Percentiles rank a stretch among this genome's conserved stretches.
Evolutionary conservation across 495 filamentous ascomycete species (phyloP).

Genomic region (Chlorociboria aeruginascens): DNA sequence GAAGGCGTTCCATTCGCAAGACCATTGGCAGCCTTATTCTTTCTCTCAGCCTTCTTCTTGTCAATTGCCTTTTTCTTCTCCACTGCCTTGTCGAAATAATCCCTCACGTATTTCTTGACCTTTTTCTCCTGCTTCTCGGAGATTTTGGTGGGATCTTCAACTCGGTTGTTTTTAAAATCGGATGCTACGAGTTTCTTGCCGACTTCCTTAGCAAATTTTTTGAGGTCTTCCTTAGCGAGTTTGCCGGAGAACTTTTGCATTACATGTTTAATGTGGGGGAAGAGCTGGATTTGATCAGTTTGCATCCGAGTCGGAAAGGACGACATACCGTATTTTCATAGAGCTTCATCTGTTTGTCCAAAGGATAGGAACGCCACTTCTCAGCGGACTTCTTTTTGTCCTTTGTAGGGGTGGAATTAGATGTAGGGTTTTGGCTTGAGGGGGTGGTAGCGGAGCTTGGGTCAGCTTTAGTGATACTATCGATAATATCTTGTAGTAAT

Average conservation of each 20-base stretch:
- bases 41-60: constrained; percentile 44
- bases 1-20: constrained; percentile 19
- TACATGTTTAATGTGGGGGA: constrained; percentile 71
- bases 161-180: constrained; percentile 77
- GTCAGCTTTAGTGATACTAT: too few species aligned
- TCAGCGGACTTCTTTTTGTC: constrained; percentile 53
- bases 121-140: constrained; percentile 67
- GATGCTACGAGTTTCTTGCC: constrained; percentile 79
- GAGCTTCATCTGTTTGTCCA: constrained; percentile 84
- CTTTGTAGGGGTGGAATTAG: constrained; percentile 39
- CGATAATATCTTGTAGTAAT: constrained; percentile 56
- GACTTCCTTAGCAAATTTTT: constrained; percentile 77
- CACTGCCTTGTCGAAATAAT: constrained; percentile 77
- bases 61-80: constrained; percentile 61
- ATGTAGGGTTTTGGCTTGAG: constrained; percentile 19
- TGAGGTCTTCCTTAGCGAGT: constrained; percentile 77
- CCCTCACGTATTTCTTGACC: constrained; percentile 67
- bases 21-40: constrained; percentile 22
- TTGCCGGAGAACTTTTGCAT: constrained; percentile 76
- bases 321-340: constrained; percentile 78
- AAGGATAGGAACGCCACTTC: constrained; percentile 66
- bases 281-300: constrained; percentile 42
- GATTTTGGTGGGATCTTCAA: constrained; percentile 72
- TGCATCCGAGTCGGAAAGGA: neutral
- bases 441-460: constrained; percentile 23